Conservation (phyloP, 108 stramenopile genomes). For the Chaetoceros tenuissimus region DNA sequence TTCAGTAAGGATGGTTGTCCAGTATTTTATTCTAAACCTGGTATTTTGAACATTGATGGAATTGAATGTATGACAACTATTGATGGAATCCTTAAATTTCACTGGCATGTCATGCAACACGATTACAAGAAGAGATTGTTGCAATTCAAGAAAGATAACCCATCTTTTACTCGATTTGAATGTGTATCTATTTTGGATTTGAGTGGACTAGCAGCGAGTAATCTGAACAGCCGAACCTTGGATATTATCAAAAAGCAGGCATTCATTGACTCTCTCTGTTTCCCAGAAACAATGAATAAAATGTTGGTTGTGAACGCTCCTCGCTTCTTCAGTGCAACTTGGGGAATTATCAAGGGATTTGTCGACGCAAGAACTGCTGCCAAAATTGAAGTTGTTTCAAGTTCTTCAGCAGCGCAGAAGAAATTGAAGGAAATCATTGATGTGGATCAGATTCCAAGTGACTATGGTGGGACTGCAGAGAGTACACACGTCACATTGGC, state of each 20-base stretch:
- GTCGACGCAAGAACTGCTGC: conserved; percentile 70
- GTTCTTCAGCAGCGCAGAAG: conserved; percentile 48
- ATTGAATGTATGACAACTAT: conserved; percentile 79
- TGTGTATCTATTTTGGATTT: conserved; percentile 67
- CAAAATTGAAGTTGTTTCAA: conserved; percentile 75
- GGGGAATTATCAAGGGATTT: conserved; percentile 81
- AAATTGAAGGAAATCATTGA: conserved; percentile 55
- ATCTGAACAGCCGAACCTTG: conserved; percentile 45
- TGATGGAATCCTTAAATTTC: conserved; percentile 68
- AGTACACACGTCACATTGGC: conserved; percentile 13
- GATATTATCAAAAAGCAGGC: conserved; percentile 79
- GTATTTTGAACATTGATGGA: conserved; percentile 64
- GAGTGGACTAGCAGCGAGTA: conserved; percentile 44
- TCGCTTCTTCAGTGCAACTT: conserved; percentile 73
- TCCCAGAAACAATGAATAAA: conserved; percentile 79
- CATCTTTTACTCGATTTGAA: conserved; percentile 64
- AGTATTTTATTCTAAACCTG: conserved; percentile 77
- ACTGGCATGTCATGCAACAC: conserved; percentile 82
- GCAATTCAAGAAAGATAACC: conserved; percentile 50
- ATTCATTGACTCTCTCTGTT: conserved; percentile 80
- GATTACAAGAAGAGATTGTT: conserved; percentile 56
- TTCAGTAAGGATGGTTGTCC: conserved; percentile 67
- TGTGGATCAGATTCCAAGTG: conserved; percentile 57
- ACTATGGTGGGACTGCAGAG: conserved; percentile 71
- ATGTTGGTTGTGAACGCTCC: conserved; percentile 78